Evolutionary conservation across 306 rosid species (phyloP).

Genomic region (Castanopsis chinensis): DNA sequence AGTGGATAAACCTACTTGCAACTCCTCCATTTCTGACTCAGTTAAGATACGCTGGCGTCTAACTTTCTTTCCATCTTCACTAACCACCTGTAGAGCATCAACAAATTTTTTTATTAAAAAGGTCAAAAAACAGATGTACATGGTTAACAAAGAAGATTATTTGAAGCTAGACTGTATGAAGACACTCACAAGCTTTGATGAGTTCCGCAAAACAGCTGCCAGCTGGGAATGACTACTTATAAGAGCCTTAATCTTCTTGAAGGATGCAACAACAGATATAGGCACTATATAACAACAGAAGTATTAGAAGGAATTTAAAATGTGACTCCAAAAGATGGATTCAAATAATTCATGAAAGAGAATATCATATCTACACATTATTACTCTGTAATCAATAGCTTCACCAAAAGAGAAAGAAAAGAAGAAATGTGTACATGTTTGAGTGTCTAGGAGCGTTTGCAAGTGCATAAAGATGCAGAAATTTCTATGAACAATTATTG

Average conservation of each 20-base stretch:
- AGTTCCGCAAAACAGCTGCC: slow-evolving; percentile 78
- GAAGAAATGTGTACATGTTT: neutral
- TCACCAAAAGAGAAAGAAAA: neutral
- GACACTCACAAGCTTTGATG: slow-evolving; percentile 84
- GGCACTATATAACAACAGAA: slow-evolving; percentile 63
- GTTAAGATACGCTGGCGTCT: slow-evolving; percentile 71
- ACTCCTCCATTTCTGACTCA: slow-evolving; percentile 80
- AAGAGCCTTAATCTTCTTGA: slow-evolving; percentile 96
- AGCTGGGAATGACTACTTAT: slow-evolving; percentile 71
- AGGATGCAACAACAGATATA: slow-evolving; percentile 88
- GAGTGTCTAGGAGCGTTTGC: neutral
- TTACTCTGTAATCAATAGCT: slow-evolving; percentile 1
- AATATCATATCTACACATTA: neutral
- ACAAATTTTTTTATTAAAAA: slow-evolving; percentile 14
- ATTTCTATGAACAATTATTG: neutral
- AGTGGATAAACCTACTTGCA: slow-evolving; percentile 62
- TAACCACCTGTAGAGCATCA: slow-evolving; percentile 61
- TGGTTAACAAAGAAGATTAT: slow-evolving; percentile 2
- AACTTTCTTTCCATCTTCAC: slow-evolving; percentile 94
- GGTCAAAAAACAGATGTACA: slow-evolving; percentile 6
- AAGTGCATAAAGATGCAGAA: neutral
- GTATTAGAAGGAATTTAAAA: slow-evolving; percentile 19
- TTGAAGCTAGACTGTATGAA: slow-evolving; percentile 9
- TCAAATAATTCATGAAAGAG: too few relatives aligned
- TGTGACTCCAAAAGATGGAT: neutral